Base-by-base conservation (phyloP, 2,329 filamentous ascomycete species). In the Claviceps pazoutovae region DNA sequence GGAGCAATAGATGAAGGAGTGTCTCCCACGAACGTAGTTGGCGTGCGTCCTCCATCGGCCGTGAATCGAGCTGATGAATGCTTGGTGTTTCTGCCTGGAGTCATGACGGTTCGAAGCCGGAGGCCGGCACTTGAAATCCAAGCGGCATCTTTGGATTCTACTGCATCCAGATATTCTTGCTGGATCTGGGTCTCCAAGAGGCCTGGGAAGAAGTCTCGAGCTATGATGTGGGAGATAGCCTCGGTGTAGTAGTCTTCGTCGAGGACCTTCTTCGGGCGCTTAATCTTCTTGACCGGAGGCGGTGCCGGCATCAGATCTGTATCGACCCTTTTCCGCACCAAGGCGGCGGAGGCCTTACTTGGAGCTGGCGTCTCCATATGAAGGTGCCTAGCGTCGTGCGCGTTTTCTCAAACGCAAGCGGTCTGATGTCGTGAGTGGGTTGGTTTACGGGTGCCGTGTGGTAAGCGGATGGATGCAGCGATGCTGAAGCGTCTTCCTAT, bases 161-260 rank as follows among this genome's bases (percentile, higher is more conserved):
- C 70, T 0, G 93, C 93, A 61, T 94, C 84, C 34, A 98, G 74
- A 59, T 96, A 97, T 61, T 98, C 93, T 64, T 89, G 83, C 65
- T 96, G 89, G 0, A 84, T 84, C 60, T 95, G 83, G 14, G 83
- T 83, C 65, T 97, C 89, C 4, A 90, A 72, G 0, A 98, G 75
- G 0, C 91, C 93, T 0, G 93, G 93, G 62, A 97, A 98, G 73
- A 95, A 98, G 73, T 98, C 93, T 57, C 93, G 83, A 9, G 88
- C 88, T 56, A 98, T 95, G 63, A 98, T 97, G 59, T 93, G 84
- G 0, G 90, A 95, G 30, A 98, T 75, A 1, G 87, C 86, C 53
- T 89, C 82, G 2, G 88, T 93, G 67, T 98, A 98, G 50, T 85
- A 82, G 59, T 98, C 91, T 74, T 98, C 93, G 66, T 95, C 88